phyloP scores from a whole-genome alignment of 2,329 filamentous ascomycete species.

The Fusarium miscanthi region DNA sequence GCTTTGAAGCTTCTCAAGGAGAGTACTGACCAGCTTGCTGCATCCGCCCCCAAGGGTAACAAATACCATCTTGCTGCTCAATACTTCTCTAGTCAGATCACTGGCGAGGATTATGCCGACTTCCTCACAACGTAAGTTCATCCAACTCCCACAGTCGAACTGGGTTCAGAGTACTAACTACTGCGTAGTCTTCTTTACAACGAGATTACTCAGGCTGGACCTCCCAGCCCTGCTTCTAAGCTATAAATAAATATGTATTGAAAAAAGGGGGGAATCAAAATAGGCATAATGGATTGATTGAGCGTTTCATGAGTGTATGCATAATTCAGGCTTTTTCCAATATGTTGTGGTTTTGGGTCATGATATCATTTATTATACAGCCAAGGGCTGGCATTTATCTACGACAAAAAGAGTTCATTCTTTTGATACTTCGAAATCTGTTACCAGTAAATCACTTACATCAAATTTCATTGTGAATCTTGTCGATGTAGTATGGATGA shows the following conservation, averaged over 20 bases:
- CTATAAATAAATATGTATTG: slow-evolving; percentile 54
- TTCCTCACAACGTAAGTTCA: slow-evolving; percentile 83
- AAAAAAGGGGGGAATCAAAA: slow-evolving; percentile 6
- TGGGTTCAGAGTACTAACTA: slow-evolving; percentile 1
- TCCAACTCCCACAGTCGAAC: background rate
- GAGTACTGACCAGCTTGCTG: slow-evolving; percentile 78
- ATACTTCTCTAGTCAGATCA: slow-evolving; percentile 93
- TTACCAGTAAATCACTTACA: background rate
- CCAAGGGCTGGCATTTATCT: slow-evolving; percentile 6
- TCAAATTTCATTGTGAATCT: background rate
- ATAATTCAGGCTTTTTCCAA: slow-evolving; percentile 5
- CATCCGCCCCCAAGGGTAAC: slow-evolving; percentile 85
- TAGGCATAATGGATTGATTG: slow-evolving; percentile 11
- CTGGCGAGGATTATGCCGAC: slow-evolving; percentile 96
- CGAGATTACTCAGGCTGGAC: slow-evolving; percentile 82
- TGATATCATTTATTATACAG: slow-evolving; percentile 31
- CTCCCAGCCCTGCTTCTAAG: slow-evolving; percentile 70
- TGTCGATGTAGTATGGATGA: background rate
- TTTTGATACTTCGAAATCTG: background rate
- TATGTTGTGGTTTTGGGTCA: slow-evolving; percentile 17
- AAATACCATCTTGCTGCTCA: slow-evolving; percentile 91
- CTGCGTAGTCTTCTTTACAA: slow-evolving; percentile 79
- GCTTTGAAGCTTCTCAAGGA: slow-evolving; percentile 88
- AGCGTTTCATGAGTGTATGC: slow-evolving; percentile 35
- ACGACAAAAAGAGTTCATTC: slow-evolving; percentile 17